Evolutionary conservation across 805 yeast species (phyloP).

Genomic region (Saccharomyces kudriavzevii): DNA sequence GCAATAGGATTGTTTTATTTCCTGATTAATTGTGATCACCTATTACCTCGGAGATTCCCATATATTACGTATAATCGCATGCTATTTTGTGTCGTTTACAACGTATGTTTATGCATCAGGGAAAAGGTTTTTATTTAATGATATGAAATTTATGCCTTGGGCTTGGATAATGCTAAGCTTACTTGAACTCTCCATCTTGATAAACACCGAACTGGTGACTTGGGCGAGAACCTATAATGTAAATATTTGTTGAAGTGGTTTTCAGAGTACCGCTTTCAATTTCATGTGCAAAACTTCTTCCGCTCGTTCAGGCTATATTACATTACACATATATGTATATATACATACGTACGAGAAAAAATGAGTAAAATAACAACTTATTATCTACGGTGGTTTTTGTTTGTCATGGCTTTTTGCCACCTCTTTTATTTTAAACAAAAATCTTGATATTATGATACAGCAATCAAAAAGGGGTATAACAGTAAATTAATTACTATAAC

Average conservation of each 20-base stretch:
- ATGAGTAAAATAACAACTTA: neutral
- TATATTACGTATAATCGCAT: neutral
- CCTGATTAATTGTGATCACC: neutral
- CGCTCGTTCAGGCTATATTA: neutral
- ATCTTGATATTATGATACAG: neutral
- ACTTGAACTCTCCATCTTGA: neutral
- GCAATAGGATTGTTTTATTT: neutral
- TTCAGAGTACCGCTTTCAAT: neutral
- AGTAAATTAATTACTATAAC: neutral
- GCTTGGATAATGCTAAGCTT: neutral
- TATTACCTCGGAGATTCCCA: too few species aligned
- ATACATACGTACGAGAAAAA: neutral
- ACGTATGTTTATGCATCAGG: neutral
- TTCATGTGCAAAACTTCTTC: neutral
- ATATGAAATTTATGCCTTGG: neutral
- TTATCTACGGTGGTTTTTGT: neutral
- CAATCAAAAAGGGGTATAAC: neutral
- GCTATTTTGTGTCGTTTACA: neutral
- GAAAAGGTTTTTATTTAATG: neutral
- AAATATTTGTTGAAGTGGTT: neutral
- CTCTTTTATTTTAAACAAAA: neutral
- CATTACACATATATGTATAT: neutral
- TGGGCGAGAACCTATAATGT: neutral
- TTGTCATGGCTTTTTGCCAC: neutral
- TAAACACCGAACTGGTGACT: neutral